These are phyloP conservation scores for Colletotrichum echinochloae DNA, from an alignment of 2,329 filamentous ascomycete species.

Conservation along the genomic window DNA sequence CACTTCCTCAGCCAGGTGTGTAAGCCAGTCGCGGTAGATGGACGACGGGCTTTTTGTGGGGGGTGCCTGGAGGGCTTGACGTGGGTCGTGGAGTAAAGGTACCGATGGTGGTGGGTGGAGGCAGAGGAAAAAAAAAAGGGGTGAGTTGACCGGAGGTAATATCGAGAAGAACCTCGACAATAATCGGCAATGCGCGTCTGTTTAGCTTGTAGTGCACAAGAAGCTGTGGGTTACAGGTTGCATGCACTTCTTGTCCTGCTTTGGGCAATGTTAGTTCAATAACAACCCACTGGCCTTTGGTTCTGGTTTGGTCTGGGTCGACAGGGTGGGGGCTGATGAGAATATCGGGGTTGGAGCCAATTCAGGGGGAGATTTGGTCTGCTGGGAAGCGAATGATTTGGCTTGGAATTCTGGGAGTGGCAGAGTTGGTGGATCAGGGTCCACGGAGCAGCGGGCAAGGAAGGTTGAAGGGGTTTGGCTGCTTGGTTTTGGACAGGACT, in stretches of 20 bases:
- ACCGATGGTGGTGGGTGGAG: slow-evolving; percentile 19
- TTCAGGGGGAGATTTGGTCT: slow-evolving; percentile 41
- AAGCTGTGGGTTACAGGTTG: background rate
- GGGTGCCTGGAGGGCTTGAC: slow-evolving; percentile 27
- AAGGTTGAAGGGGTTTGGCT: slow-evolving; percentile 37
- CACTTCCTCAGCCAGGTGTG: slow-evolving; percentile 33
- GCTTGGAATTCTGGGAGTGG: slow-evolving; percentile 35
- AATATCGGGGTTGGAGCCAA: slow-evolving; percentile 36
- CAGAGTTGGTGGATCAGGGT: slow-evolving; percentile 37
- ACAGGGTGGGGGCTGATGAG: slow-evolving; percentile 16
- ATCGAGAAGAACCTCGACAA: slow-evolving; percentile 28
- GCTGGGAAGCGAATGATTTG: slow-evolving; percentile 32
- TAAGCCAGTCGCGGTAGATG: slow-evolving; percentile 22
- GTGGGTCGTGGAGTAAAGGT: slow-evolving; percentile 17
- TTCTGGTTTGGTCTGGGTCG: slow-evolving; percentile 12
- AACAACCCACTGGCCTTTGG: background rate
- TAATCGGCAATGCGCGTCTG: slow-evolving; percentile 26
- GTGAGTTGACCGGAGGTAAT: slow-evolving; percentile 18
- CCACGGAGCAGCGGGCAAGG: slow-evolving; percentile 25
- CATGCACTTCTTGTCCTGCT: background rate
- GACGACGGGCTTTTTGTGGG: slow-evolving; percentile 9
- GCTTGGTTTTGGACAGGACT: slow-evolving; percentile 21
- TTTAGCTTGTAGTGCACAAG: slow-evolving; percentile 17
- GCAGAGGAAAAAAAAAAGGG: slow-evolving; percentile 19
- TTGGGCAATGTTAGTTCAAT: slow-evolving; percentile 2